Percentiles rank a stretch among this genome's conserved stretches.
Evolutionary conservation across 257 asterid genomes (phyloP).

Genomic region (Rubia yunnanensis): DNA sequence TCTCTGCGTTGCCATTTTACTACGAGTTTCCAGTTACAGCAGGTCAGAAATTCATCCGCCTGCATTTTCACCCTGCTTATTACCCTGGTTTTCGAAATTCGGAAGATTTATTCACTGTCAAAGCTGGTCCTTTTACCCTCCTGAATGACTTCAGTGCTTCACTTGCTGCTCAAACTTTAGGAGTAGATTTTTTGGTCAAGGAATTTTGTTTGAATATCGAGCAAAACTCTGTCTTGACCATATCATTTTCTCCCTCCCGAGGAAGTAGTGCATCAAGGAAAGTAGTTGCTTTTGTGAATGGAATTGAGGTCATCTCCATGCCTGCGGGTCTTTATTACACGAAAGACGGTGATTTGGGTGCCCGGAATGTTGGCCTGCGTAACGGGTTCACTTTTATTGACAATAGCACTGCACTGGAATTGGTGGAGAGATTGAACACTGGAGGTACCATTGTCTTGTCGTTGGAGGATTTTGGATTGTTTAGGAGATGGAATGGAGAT

Average conservation of each 20-base stretch:
- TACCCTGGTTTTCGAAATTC: constrained; percentile 17
- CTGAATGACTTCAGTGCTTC: constrained; percentile 18
- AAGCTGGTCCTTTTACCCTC: constrained; percentile 16
- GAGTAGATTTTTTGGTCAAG: constrained; percentile 22
- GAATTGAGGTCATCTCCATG: constrained; percentile 37
- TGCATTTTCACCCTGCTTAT: constrained; percentile 14
- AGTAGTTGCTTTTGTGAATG: constrained; percentile 43
- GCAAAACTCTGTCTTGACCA: constrained; percentile 17
- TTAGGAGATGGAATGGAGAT: constrained; percentile 48
- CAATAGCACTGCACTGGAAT: constrained; percentile 40
- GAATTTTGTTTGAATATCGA: constrained; percentile 36
- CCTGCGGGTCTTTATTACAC: constrained; percentile 36
- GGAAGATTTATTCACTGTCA: constrained; percentile 11
- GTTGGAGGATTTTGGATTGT: constrained; percentile 38
- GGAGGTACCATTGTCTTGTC: constrained; percentile 41
- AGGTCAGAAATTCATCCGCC: constrained; percentile 17
- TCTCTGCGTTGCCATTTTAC: constrained; percentile 6
- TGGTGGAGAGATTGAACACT: constrained; percentile 39
- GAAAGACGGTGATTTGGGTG: constrained; percentile 27
- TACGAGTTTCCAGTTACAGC: constrained; percentile 13
- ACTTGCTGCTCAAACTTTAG: constrained; percentile 23
- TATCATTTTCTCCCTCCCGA: constrained; percentile 32
- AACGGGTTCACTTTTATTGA: constrained; percentile 32
- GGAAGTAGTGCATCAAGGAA: not conserved
- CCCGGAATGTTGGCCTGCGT: constrained; percentile 35